phyloP scores from a whole-genome alignment of 768 basidiomycete genomes.

The Serendipita sp. region DNA sequence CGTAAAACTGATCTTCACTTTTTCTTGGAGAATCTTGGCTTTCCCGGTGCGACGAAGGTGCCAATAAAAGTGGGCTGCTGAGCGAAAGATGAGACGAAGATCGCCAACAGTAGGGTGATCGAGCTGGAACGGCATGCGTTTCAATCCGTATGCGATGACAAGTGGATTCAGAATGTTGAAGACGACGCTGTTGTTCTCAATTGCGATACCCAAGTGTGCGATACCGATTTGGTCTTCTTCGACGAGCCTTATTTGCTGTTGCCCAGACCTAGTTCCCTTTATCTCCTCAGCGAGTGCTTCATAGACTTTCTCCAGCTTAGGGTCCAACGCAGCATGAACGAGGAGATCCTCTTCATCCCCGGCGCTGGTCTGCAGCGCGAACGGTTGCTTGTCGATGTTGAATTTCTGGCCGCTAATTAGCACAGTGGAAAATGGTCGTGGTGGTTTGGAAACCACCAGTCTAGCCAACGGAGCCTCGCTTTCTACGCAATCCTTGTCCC shows the following conservation, averaged over 20 bases:
- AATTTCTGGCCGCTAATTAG: constrained; percentile 38
- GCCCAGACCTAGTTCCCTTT: too few species aligned
- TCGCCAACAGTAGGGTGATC: constrained; percentile 21
- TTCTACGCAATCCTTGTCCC: constrained; percentile 34
- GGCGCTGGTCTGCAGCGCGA: constrained; percentile 22
- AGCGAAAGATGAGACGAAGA: constrained; percentile 27
- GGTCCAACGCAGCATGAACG: neutral
- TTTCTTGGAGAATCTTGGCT: constrained; percentile 16
- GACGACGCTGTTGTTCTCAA: constrained; percentile 24
- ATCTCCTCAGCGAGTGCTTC: constrained; percentile 13
- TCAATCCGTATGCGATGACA: constrained; percentile 20
- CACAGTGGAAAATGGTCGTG: constrained; percentile 23
- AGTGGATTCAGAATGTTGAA: constrained; percentile 32
- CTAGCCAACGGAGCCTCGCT: constrained; percentile 40
- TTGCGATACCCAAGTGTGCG: constrained; percentile 29
- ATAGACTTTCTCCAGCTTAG: constrained; percentile 29
- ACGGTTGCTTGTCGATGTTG: constrained; percentile 22
- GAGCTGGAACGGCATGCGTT: constrained; percentile 18
- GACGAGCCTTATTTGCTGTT: too few species aligned
- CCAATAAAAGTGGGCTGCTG: constrained; percentile 43
- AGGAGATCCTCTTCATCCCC: neutral
- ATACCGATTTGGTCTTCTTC: constrained; percentile 20
- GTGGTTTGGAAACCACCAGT: constrained; percentile 33
- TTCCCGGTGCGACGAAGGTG: constrained; percentile 35
- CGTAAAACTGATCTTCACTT: neutral